Evolutionary conservation across 2,329 filamentous ascomycete species (phyloP), one percentile per base, ranked within the genome.

Genomic region (Penicillium sp.): DNA sequence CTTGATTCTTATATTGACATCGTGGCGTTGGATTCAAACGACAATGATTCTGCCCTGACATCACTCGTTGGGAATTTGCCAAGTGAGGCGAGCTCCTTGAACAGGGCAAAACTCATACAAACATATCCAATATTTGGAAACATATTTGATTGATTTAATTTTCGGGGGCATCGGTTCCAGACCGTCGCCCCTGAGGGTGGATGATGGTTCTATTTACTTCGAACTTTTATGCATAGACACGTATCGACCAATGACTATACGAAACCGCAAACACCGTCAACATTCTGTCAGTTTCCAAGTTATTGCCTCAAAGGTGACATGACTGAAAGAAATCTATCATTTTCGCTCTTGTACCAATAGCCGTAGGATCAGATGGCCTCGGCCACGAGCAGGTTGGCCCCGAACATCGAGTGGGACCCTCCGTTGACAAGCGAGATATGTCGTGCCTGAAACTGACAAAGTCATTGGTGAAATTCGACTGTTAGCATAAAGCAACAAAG

Each of bases 31-130:
- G 13, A 32, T 48, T 40, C 34, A 45, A 48, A 29, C 26, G 23
- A 34, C 26, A 26, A 61, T 64, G 58, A 61, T 51, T 47, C 14
- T 35, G 38, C 18, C 23, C 39, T 63, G 61, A 63, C 62, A 63
- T 64, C 61, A 63, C 53, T 30, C 23, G 26, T 30, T 26, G 29
- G 11, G 26, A 36, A 49, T 51, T 56, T 35, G 53, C 43, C 47
- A 47, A 34, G 19, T 30, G 60, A 52, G 60, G 60, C 60, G 40
- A 60, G 19, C n/a, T 2, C 2, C 2, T n/a, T 53, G 41, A 47
- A 49, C 23, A 8, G 16, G 32, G 26, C 44, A 18, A 18, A 32
- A 36, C n/a, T 42, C 14, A 34, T 30, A 6, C 8, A 11, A 19
- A 6, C 27, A n/a, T 11, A n/a, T 7, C 6, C 16, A 3, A 27